Conservation (phyloP, 2,329 filamentous ascomycete species). For the Cladorrhinum sp. region DNA sequence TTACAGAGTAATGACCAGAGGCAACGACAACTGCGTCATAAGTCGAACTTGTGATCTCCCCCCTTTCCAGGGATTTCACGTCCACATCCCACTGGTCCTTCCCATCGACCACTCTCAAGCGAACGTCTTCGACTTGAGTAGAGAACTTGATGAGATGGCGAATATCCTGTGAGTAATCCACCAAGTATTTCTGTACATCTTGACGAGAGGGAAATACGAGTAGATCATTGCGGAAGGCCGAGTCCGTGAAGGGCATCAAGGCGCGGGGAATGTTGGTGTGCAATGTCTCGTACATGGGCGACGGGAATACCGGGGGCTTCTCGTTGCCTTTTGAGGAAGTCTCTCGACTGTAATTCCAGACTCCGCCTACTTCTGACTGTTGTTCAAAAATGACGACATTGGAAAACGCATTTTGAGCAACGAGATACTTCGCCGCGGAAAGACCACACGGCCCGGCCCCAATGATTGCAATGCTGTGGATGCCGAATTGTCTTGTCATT, state of each 20-base stretch:
- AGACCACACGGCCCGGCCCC: conserved; percentile 81
- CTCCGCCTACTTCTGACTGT: conserved; percentile 69
- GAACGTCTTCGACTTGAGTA: conserved; percentile 64
- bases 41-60: conserved; percentile 37
- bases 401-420: conserved; percentile 64
- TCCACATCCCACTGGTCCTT: conserved; percentile 60
- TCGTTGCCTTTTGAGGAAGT: too few relatives aligned
- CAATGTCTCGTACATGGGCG: conserved; percentile 76
- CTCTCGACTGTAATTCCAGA: conserved; percentile 74
- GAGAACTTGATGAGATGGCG: conserved; percentile 65
- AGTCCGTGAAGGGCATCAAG: conserved; percentile 77
- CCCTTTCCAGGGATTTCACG: conserved; percentile 48
- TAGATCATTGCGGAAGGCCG: conserved; percentile 58
- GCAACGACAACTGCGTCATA: conserved; percentile 77
- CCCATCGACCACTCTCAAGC: conserved; percentile 35
- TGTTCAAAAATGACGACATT: conserved; percentile 80
- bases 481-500: conserved; percentile 38
- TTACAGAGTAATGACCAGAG: conserved; percentile 70
- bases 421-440: conserved; percentile 74
- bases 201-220: conserved; percentile 73
- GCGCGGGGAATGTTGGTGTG: conserved; percentile 83
- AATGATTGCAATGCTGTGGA: conserved; percentile 69
- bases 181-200: conserved; percentile 70
- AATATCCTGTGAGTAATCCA: conserved; percentile 67
- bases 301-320: conserved; percentile 63